phyloP scores from a whole-genome alignment of 2,329 filamentous ascomycete genomes.

The Zymoseptoria tritici region DNA sequence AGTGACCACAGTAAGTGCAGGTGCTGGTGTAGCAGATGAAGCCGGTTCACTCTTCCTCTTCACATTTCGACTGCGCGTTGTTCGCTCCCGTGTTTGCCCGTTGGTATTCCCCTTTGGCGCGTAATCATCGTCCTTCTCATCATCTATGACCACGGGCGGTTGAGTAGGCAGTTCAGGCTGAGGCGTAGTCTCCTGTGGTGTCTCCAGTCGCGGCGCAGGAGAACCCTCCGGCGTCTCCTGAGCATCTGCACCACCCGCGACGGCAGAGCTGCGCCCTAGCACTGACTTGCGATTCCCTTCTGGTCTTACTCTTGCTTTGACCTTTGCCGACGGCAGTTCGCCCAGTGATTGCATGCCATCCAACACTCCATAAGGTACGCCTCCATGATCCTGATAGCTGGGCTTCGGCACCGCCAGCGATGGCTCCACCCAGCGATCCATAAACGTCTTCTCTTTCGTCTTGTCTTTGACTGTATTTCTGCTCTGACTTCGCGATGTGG shows the following conservation, averaged over 20 bases:
- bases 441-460: constrained; percentile 30
- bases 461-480: constrained; percentile 32
- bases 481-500: constrained; percentile 21
- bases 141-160: constrained; percentile 32
- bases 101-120: constrained; percentile 26
- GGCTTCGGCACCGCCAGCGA: constrained; percentile 46
- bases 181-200: constrained; percentile 22
- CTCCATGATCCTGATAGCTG: constrained; percentile 70
- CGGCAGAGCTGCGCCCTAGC: constrained; percentile 36
- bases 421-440: constrained; percentile 47
- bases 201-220: constrained; percentile 25
- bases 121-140: constrained; percentile 43
- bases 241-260: constrained; percentile 33
- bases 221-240: constrained; percentile 42
- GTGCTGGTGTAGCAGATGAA: constrained; percentile 14
- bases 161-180: constrained; percentile 32
- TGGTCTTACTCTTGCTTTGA: constrained; percentile 49
- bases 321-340: constrained; percentile 56
- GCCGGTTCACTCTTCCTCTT: constrained; percentile 20
- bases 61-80: constrained; percentile 14
- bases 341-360: constrained; percentile 80
- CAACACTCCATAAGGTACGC: constrained; percentile 65
- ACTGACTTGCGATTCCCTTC: constrained; percentile 37
- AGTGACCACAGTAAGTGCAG: constrained; percentile 1
- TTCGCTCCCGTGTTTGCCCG: constrained; percentile 28